phyloP scores from a whole-genome alignment of 164 flowering plant species.

The Aristolochia fimbriata region DNA sequence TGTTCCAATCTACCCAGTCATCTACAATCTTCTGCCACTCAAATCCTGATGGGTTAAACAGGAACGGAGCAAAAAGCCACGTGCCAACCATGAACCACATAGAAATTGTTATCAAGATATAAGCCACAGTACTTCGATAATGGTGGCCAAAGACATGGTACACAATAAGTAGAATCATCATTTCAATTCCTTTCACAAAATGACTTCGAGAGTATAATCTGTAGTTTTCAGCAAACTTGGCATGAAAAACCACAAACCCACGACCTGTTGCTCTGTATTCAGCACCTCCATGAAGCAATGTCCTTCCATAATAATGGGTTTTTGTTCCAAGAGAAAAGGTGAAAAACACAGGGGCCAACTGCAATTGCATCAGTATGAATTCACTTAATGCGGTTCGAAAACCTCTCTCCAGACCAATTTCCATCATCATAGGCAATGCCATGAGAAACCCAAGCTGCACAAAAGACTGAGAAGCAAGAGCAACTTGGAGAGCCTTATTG shows the following conservation, averaged over 20 bases:
- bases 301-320: slow-evolving; percentile 92
- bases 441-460: slow-evolving; percentile 88
- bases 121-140: slow-evolving; percentile 60
- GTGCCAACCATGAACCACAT: slow-evolving; percentile 99
- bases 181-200: slow-evolving; percentile 90
- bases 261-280: slow-evolving; percentile 90
- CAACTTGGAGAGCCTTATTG: slow-evolving; percentile 77
- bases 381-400: slow-evolving; percentile 89
- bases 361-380: slow-evolving; percentile 87
- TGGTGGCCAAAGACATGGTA: slow-evolving; percentile 71
- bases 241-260: slow-evolving; percentile 96
- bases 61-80: slow-evolving; percentile 98
- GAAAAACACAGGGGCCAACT: slow-evolving; percentile 89
- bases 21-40: slow-evolving; percentile 99
- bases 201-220: slow-evolving; percentile 94
- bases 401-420: slow-evolving; percentile 86
- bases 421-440: slow-evolving; percentile 99
- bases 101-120: slow-evolving; percentile 68
- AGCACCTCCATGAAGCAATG: slow-evolving; percentile 95
- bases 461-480: slow-evolving; percentile 92
- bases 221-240: slow-evolving; percentile 92
- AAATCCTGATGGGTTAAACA: slow-evolving; percentile 97
- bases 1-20: slow-evolving; percentile 96
- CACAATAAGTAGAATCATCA: slow-evolving; percentile 76
- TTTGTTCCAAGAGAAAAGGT: slow-evolving; percentile 98